Evolutionary conservation across 768 basidiomycete species (phyloP).

Genomic region (Serendipita sp.): DNA sequence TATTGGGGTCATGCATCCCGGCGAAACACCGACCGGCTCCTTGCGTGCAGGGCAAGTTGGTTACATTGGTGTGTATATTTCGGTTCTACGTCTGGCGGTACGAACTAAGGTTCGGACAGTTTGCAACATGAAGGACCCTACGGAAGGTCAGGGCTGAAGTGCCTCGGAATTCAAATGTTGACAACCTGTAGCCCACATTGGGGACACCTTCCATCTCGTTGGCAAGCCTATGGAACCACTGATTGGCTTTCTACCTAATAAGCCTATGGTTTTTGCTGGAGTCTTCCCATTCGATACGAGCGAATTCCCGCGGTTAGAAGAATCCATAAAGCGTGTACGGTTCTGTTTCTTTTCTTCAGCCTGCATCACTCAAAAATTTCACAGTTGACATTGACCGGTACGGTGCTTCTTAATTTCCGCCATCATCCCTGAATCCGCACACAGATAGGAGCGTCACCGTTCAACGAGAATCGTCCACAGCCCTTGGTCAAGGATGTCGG

Average conservation of each 20-base stretch:
- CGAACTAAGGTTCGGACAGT: slow-evolving; percentile 25
- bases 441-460: slow-evolving; percentile 71
- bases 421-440: background rate
- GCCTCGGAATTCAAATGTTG: background rate
- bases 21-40: slow-evolving; percentile 55
- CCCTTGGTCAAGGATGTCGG: slow-evolving; percentile 86
- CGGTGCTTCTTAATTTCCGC: background rate
- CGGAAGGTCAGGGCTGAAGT: slow-evolving; percentile 48
- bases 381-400: slow-evolving; percentile 52
- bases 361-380: slow-evolving; percentile 10
- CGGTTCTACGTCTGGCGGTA: background rate
- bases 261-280: slow-evolving; percentile 95
- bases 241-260: slow-evolving; percentile 79
- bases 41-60: slow-evolving; percentile 72
- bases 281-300: slow-evolving; percentile 83
- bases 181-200: slow-evolving; percentile 55
- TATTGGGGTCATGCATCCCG: slow-evolving; percentile 78
- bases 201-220: slow-evolving; percentile 74
- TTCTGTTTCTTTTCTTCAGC: background rate
- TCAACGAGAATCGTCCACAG: slow-evolving; percentile 82
- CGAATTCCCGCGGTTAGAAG: slow-evolving; percentile 88
- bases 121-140: slow-evolving; percentile 95
- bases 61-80: slow-evolving; percentile 29
- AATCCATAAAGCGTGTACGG: slow-evolving; percentile 76
- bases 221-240: slow-evolving; percentile 65